phyloP scores from a whole-genome alignment of 2,329 filamentous ascomycete species.

The Cladorrhinum sp. region DNA sequence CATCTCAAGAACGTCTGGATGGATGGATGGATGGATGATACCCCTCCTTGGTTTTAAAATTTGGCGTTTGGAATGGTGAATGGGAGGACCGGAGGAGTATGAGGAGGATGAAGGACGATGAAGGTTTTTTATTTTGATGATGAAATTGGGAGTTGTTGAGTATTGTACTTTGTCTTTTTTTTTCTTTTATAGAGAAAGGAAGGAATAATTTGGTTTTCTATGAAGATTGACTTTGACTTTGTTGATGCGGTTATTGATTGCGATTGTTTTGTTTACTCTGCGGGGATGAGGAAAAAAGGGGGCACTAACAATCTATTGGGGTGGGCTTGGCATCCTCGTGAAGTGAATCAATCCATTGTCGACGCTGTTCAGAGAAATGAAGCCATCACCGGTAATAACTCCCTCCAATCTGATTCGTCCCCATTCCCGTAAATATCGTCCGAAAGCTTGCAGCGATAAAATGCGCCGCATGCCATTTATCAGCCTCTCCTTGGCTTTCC shows the following conservation, averaged over 20 bases:
- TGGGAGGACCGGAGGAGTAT: not conserved
- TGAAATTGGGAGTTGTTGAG: not conserved
- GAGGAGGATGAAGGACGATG: too few relatives aligned
- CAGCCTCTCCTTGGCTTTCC: not conserved
- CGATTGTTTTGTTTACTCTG: not conserved
- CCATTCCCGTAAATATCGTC: too few relatives aligned
- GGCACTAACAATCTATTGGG: not conserved
- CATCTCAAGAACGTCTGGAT: not conserved
- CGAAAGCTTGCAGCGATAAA: too few relatives aligned
- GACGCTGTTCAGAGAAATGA: too few relatives aligned
- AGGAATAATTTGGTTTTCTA: too few relatives aligned
- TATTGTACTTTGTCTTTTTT: too few relatives aligned
- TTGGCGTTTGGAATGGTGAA: not conserved
- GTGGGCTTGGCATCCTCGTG: not conserved
- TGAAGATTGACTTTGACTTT: not conserved
- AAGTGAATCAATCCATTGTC: too few relatives aligned
- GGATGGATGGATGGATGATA: not conserved
- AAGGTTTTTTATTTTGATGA: too few relatives aligned
- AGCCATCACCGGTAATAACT: too few relatives aligned
- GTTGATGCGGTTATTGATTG: not conserved
- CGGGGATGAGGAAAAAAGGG: not conserved
- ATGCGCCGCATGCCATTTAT: not conserved
- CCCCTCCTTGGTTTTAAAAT: not conserved
- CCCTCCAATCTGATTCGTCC: too few relatives aligned
- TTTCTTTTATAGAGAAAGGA: too few relatives aligned